These are phyloP conservation scores for Suillus decipiens DNA, from an alignment of 768 basidiomycete species.

Conservation along the genomic window DNA sequence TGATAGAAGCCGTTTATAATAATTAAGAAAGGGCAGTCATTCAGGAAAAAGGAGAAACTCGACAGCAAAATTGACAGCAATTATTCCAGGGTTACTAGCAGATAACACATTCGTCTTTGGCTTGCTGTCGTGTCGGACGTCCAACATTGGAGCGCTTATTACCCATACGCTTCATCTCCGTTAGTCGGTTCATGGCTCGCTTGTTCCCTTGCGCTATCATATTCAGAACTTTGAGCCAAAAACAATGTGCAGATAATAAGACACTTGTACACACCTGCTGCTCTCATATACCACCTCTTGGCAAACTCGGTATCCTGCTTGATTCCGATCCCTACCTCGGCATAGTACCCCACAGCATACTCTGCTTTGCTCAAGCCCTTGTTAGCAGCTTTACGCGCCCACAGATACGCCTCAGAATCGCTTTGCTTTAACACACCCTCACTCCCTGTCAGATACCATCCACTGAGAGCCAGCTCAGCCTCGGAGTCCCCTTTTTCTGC, in stretches of 20 bases:
- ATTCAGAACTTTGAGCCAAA: slow-evolving; percentile 4
- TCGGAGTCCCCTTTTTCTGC: slow-evolving; percentile 96
- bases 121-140: slow-evolving; percentile 90
- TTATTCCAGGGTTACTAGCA: slow-evolving; percentile 38
- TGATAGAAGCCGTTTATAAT: slow-evolving; percentile 4
- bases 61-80: not conserved
- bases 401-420: slow-evolving; percentile 97
- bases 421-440: slow-evolving; percentile 97
- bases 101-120: slow-evolving; percentile 91
- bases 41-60: not conserved
- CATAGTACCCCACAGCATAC: slow-evolving; percentile 98
- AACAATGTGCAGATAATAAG: slow-evolving; percentile 5
- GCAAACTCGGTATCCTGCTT: slow-evolving; percentile 96
- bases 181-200: slow-evolving; percentile 92
- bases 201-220: slow-evolving; percentile 92
- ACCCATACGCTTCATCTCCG: slow-evolving; percentile 91
- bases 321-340: slow-evolving; percentile 96
- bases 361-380: slow-evolving; percentile 97
- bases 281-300: slow-evolving; percentile 98
- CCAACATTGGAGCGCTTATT: slow-evolving; percentile 75
- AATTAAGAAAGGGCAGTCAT: not conserved
- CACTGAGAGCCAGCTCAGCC: slow-evolving; percentile 93
- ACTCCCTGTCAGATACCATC: slow-evolving; percentile 97
- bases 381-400: slow-evolving; percentile 95
- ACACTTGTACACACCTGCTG: slow-evolving; percentile 71